Evolutionary conservation across 139 green algal species (phyloP).

Genomic region (Desmodesmus armatus): DNA sequence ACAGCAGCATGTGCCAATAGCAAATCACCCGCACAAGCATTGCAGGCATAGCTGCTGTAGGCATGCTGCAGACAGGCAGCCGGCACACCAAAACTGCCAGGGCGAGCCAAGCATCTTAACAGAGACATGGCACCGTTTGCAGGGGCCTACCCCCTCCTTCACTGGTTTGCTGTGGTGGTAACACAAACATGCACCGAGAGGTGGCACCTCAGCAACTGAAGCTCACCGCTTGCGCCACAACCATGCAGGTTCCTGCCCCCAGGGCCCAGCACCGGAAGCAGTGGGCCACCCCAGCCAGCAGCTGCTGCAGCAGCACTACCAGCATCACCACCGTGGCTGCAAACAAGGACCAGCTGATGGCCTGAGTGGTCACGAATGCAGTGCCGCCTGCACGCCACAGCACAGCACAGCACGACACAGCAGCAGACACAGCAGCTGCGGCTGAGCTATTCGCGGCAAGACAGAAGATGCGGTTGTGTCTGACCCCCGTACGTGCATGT

Average conservation of each 20-base stretch:
- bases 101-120: no score
- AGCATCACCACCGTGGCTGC: slow-evolving; percentile 67
- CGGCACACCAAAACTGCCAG: no score
- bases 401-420: background rate
- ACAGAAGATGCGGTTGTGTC: no score
- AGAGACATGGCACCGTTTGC: no score
- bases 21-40: no score
- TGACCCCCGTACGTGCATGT: no score
- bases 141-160: no score
- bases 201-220: background rate
- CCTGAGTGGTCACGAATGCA: slow-evolving; percentile 84
- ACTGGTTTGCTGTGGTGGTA: no score
- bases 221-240: slow-evolving; percentile 72
- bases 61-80: no score
- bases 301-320: slow-evolving; percentile 62
- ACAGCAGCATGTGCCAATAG: no score
- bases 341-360: slow-evolving; percentile 85
- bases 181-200: background rate
- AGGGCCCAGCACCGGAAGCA: slow-evolving; percentile 74
- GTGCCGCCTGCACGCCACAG: slow-evolving; percentile 70
- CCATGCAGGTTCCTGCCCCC: slow-evolving; percentile 66
- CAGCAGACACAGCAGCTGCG: background rate
- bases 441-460: no score
- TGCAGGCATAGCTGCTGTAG: no score
- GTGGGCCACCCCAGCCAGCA: slow-evolving; percentile 69